A percentile compares a stretch with the other conserved stretches of the same genome.
phyloP scores from a whole-genome alignment of 306 rosid genomes.

The Citrullus amarus region DNA sequence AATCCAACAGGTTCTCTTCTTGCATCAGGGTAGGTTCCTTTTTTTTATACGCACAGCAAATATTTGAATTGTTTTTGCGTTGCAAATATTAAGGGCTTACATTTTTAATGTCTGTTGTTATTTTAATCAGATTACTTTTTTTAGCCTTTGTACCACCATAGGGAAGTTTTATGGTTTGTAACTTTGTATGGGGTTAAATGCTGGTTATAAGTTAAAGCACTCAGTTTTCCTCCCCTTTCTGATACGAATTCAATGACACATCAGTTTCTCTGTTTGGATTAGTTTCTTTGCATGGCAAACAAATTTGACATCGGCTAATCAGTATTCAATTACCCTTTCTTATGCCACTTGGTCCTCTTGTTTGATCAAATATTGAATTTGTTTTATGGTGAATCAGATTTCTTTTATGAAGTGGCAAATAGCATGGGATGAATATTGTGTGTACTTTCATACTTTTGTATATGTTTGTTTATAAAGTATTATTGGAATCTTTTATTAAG shows the following conservation, averaged over 20 bases:
- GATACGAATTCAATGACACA: neutral
- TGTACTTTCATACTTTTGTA: neutral
- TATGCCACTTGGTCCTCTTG: neutral
- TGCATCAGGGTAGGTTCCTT: conserved; percentile 74
- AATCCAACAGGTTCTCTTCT: conserved; percentile 89
- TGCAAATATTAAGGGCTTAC: neutral
- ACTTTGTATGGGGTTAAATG: neutral
- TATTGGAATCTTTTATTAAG: neutral
- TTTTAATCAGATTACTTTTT: neutral
- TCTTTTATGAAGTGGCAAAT: neutral
- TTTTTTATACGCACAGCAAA: neutral
- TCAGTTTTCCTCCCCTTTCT: neutral
- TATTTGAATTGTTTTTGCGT: neutral
- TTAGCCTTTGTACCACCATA: neutral
- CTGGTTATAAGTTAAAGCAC: neutral
- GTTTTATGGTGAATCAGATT: neutral
- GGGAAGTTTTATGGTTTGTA: neutral
- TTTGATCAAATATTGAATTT: neutral
- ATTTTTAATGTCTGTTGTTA: neutral
- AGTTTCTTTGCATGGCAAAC: neutral
- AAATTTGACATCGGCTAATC: neutral
- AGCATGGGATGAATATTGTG: neutral
- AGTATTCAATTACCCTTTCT: neutral
- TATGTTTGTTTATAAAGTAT: neutral
- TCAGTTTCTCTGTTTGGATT: neutral